Base-by-base conservation (phyloP, 2,329 filamentous ascomycete species). In the Trichophyton equinum region DNA sequence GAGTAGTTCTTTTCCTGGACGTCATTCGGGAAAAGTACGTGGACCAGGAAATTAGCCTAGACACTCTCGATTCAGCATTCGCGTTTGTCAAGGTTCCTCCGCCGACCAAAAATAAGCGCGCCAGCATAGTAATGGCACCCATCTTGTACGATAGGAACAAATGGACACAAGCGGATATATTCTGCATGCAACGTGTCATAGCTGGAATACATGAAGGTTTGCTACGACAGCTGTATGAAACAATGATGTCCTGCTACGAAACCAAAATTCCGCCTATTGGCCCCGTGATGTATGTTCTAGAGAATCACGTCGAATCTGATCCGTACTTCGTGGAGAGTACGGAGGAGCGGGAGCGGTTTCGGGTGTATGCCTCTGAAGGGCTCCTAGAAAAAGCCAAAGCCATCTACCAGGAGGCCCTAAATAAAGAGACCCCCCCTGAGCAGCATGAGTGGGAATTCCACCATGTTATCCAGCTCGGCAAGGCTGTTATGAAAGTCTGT, bases 211-310 rank as follows among this genome's bases (percentile, higher is more conserved):
- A 97, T 68, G 91, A 96, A 67, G 84, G 86, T 8, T 77, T 97
- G 27, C 78, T 96, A 55, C 85, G 91, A 60, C 92, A 97, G 69
- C 80, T 99, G 18, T 96, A 89, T 72, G 86, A 91, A 65, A 79
- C 88, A n/a, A 82, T 96, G 72, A 86, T 92, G 77, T 85, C 88
- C 66, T 92, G 89, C 67, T 99, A 92, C 73, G 91, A 96, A 64
- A 76, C 81, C n/a, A 96, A 96, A 68, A 85, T 90, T 9, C 90
- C 89, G 4, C 84, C 86, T 44, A 85, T 95, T 22, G 89, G 86
- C 4, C 84, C 85, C 13, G 82, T 95, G 33, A 85, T 97, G 81
- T 86, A 85, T 66, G 77, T 96, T 38, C 76, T 99, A 42, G 85
- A 91, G 62, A 85, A 85, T 59, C 91, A 97, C 71, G 85, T 99